Conservation (phyloP, 1,284 basidiomycete genomes). For the Pseudomicrostroma phylloplanum region DNA sequence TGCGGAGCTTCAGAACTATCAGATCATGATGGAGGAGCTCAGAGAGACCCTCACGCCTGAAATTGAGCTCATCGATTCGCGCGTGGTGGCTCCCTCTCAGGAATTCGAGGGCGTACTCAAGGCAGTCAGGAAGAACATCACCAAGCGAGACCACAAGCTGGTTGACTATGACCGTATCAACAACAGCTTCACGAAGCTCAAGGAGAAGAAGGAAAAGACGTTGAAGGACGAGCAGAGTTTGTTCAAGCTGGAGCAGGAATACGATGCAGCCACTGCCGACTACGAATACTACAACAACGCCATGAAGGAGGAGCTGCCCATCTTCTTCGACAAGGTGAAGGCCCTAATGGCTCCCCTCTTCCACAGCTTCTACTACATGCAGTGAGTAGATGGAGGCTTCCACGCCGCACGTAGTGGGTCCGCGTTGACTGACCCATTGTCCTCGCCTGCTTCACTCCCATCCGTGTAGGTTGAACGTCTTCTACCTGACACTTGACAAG, state of each 20-base stretch:
- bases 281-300: constrained; percentile 92
- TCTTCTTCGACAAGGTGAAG: constrained; percentile 78
- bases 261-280: constrained; percentile 85
- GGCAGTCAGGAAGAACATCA: constrained; percentile 83
- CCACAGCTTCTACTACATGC: constrained; percentile 99
- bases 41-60: constrained; percentile 74
- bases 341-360: constrained; percentile 93
- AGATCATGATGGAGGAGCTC: constrained; percentile 74
- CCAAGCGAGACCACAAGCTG: constrained; percentile 95
- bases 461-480: constrained; percentile 64
- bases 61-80: constrained; percentile 85
- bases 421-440: background rate
- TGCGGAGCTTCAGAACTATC: constrained; percentile 67
- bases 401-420: background rate
- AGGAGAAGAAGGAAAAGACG: constrained; percentile 74
- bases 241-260: constrained; percentile 88
- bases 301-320: constrained; percentile 85
- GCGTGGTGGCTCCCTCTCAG: constrained; percentile 77
- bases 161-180: constrained; percentile 94
- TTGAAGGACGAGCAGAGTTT: constrained; percentile 51
- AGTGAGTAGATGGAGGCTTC: constrained; percentile 53
- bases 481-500: constrained; percentile 87
- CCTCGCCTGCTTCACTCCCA: background rate
- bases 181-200: constrained; percentile 85
- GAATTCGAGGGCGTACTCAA: constrained; percentile 83